Conservation (phyloP, 2,329 filamentous ascomycete genomes). For the Fusarium sp. region DNA sequence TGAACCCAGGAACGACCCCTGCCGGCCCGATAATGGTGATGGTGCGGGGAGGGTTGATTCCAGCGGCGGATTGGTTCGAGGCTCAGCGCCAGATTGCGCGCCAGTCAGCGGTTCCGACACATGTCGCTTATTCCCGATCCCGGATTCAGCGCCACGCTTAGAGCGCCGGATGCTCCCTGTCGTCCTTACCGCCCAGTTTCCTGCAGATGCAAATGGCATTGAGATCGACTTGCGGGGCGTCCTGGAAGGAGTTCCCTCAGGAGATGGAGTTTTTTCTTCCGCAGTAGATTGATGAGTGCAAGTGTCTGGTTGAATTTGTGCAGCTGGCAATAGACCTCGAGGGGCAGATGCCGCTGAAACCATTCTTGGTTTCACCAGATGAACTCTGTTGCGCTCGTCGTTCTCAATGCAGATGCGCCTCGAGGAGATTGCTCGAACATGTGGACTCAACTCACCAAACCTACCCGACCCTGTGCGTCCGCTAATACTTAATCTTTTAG, state of each 20-base stretch:
- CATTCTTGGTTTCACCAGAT: conserved; percentile 52
- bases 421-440: conserved; percentile 30
- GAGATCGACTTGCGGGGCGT: conserved; percentile 64
- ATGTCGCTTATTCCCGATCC: conserved; percentile 59
- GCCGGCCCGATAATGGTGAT: conserved; percentile 30
- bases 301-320: conserved; percentile 39
- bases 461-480: conserved; percentile 37
- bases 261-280: conserved; percentile 35
- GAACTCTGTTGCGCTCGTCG: conserved; percentile 40
- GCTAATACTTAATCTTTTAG: conserved; percentile 45
- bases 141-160: conserved; percentile 59
- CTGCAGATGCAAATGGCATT: conserved; percentile 67
- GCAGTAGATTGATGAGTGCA: conserved; percentile 2
- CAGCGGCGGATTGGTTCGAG: conserved; percentile 40
- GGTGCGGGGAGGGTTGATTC: conserved; percentile 40
- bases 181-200: conserved; percentile 63
- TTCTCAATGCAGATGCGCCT: conserved; percentile 45
- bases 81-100: conserved; percentile 44
- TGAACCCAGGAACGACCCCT: conserved; percentile 42
- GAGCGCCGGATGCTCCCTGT: conserved; percentile 64
- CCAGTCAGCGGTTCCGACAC: conserved; percentile 61
- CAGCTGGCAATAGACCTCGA: conserved; percentile 34
- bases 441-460: conserved; percentile 42
- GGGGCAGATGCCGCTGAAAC: conserved; percentile 43
- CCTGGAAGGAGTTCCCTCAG: conserved; percentile 55